Evolutionary conservation across 331 rosid species (phyloP).

Genomic region (Ulmus americana): DNA sequence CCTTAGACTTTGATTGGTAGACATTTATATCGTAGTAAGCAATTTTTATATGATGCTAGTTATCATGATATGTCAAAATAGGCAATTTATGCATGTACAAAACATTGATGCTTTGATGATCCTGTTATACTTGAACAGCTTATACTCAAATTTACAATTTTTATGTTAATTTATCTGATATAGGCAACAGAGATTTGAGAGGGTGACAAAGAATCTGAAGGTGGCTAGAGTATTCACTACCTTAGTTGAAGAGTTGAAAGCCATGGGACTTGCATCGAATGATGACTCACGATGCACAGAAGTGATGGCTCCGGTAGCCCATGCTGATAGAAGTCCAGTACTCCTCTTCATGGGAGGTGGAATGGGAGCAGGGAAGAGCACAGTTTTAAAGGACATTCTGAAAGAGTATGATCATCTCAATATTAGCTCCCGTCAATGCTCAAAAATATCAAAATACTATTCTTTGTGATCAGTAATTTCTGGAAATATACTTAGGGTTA

Average conservation of each 20-base stretch:
- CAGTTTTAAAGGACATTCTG: slow-evolving; percentile 84
- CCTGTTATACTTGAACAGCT: not conserved
- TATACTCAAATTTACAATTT: not conserved
- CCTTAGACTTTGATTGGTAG: too few relatives aligned
- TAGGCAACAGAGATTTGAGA: slow-evolving; percentile 89
- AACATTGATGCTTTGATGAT: not conserved
- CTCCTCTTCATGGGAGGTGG: slow-evolving; percentile 98
- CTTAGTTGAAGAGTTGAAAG: slow-evolving; percentile 90
- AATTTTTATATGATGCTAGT: too few relatives aligned
- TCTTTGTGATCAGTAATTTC: too few relatives aligned
- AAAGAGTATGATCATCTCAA: slow-evolving; percentile 57
- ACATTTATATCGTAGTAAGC: too few relatives aligned
- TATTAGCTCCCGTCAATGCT: too few relatives aligned
- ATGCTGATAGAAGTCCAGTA: slow-evolving; percentile 83
- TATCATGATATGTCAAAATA: too few relatives aligned
- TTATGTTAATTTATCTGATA: not conserved
- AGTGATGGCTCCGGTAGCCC: slow-evolving; percentile 98
- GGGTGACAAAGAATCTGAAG: slow-evolving; percentile 83
- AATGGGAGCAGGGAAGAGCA: slow-evolving; percentile 99
- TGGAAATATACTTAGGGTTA: too few relatives aligned
- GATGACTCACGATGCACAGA: slow-evolving; percentile 90
- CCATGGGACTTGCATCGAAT: slow-evolving; percentile 67
- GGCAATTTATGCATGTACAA: not conserved
- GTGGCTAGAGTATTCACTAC: slow-evolving; percentile 90
- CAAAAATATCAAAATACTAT: too few relatives aligned